Base-by-base conservation (phyloP, 768 basidiomycete species). In the Tricholoma sp. region DNA sequence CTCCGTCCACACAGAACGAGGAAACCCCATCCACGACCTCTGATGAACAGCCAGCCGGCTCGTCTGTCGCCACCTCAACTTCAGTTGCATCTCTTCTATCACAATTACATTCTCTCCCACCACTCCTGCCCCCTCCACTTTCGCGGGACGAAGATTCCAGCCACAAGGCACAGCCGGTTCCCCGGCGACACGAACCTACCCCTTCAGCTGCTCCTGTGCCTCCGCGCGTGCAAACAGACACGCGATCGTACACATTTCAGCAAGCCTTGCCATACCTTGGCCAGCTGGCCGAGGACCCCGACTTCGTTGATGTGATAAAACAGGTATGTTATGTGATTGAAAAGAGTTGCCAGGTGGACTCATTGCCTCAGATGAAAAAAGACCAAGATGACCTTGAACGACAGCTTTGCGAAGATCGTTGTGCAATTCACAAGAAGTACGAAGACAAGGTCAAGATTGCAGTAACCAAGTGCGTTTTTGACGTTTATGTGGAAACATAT, bases 321-420 rank as follows among this genome's bases (percentile, higher is more conserved):
- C 77, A 80, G 71, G 89, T 88, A 70, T 48, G 57, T 52, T 13
- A 34, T 50, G 32, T 54, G 39, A 32, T 53, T 36, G 33, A 55
- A 20, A 48, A 37, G 36, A 18, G 29, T 49, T 51, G 15, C n/a
- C 6, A 8, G 8, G 6, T 32, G 6, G 31, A 31, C 29, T 56
- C 49, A 17, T 50, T 3, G 41, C 29, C 53, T 18, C 63, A 91
- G 91, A 73, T 94, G 63, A 88, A 83, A 68, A 69, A 79, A 53
- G 86, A 89, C 50, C 91, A 94, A 71, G 75, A 83, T 54, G 74
- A 76, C 20, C 73, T 92, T 33, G 91, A 94, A 68, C 77, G 72
- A 58, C 78, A 77, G 56, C 68, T 92, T 34, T 91, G 82, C 83
- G 76, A 81, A 56, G 89, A 89, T 61, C 77, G 91, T 53, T 72